Evolutionary conservation across 495 filamentous ascomycete species (phyloP).

Genomic region (Staphylotrichum longicolle): DNA sequence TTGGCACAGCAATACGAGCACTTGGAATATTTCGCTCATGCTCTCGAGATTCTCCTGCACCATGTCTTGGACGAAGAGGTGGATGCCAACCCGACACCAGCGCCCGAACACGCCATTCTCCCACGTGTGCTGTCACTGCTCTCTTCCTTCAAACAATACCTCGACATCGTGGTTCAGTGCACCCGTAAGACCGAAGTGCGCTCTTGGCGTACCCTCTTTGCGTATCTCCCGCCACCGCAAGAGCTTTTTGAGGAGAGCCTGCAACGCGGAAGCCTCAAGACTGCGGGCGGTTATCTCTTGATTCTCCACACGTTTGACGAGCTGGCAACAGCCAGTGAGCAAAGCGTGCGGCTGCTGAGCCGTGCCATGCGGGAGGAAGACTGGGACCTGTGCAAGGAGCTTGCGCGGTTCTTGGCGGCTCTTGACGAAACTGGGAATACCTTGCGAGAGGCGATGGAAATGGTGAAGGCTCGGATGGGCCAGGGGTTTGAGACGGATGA

Average conservation of each 20-base stretch:
- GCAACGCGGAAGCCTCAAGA: constrained; percentile 80
- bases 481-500: constrained; percentile 37
- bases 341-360: constrained; percentile 78
- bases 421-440: constrained; percentile 85
- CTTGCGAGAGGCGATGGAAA: constrained; percentile 70
- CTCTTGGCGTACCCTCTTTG: constrained; percentile 91
- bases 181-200: constrained; percentile 95
- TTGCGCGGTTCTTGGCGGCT: constrained; percentile 88
- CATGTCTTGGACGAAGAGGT: constrained; percentile 94
- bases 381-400: constrained; percentile 95
- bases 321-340: constrained; percentile 69
- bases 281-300: constrained; percentile 93
- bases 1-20: constrained; percentile 79
- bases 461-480: constrained; percentile 59
- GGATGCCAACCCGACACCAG: constrained; percentile 60
- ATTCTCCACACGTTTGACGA: constrained; percentile 93
- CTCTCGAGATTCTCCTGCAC: constrained; percentile 87
- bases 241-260: constrained; percentile 91
- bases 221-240: constrained; percentile 81
- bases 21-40: constrained; percentile 88
- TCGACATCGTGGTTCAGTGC: constrained; percentile 96
- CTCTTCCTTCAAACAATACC: constrained; percentile 81
- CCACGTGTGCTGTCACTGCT: constrained; percentile 86
- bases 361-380: constrained; percentile 79
- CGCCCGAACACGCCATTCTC: constrained; percentile 69